Base-by-base conservation (phyloP, 441 rosid genomes). In the Euphorbia schlechtendalii region DNA sequence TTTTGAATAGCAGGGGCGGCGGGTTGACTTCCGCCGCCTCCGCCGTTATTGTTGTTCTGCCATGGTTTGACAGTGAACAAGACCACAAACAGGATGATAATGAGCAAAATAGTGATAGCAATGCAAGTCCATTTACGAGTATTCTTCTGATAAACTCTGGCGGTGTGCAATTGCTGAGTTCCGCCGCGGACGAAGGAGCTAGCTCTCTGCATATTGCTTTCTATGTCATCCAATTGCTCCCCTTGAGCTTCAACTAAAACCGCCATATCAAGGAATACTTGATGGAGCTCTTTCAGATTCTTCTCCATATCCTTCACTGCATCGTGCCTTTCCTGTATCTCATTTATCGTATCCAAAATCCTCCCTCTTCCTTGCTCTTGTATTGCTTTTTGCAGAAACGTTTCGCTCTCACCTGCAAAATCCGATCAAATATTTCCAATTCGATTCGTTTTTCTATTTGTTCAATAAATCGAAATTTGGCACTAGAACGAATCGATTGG, bases 301-400 rank as follows among this genome's bases (percentile, higher is more conserved):
- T 85, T 87, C 82, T 89, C 90, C 68, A 92, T 69, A 24, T 89
- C 88, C 70, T 80, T 86, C 24, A 84, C 98, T 0, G 96, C 96
- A 25, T 86, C 96, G 11, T 92, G 96, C 61, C 96, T 86, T 75
- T 92, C 96, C 59, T 89, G 40, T 34, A 34, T 34, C 40, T 5
- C 40, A 8, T 81, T 83, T 15, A 87, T 88, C 0, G 97, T 85
- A 72, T 92, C 94, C 73, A 90, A 57, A 43, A 90, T 59, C 36
- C 81, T 79, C 1, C 96, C 96, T 17, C 96, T 81, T 24, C 97
- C 98, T 72, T 92, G 98, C 48, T 88, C 92, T 74, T 88, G 96
- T 62, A 92, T 90, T 7, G 98, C 97, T 58, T 85, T 92, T 63
- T 86, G 96, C 30, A 89, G 77, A 76, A 92, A 90, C 24, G 86